phyloP scores from a whole-genome alignment of 1,284 basidiomycete species.

The Golubevia pallescens region DNA sequence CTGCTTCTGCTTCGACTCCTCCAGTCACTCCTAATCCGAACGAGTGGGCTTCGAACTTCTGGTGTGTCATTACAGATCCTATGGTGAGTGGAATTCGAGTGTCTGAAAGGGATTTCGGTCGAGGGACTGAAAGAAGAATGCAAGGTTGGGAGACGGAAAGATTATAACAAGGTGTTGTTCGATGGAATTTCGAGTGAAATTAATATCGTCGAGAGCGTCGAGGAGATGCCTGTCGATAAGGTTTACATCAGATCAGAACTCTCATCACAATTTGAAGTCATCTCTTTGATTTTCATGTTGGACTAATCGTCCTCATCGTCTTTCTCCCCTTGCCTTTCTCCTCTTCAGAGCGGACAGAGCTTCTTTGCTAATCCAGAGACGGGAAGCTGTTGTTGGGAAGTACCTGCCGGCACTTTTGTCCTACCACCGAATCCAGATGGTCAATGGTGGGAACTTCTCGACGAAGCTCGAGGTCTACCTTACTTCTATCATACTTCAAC shows the following conservation, averaged over 20 bases:
- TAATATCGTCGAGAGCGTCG: too few species aligned
- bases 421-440: conserved; percentile 82
- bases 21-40: neutral
- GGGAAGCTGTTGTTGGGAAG: conserved; percentile 37
- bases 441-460: conserved; percentile 92
- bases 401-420: conserved; percentile 36
- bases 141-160: too few species aligned
- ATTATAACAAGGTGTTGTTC: too few species aligned
- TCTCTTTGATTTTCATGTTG: too few species aligned
- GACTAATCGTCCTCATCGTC: too few species aligned
- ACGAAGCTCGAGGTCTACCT: conserved; percentile 77
- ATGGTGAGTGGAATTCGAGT: conserved; percentile 1
- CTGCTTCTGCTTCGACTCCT: neutral
- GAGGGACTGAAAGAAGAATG: too few species aligned
- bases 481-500: conserved; percentile 93
- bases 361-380: conserved; percentile 48
- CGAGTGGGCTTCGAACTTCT: conserved; percentile 34
- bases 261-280: neutral
- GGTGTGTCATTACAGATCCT: conserved; percentile 29
- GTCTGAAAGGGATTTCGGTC: too few species aligned
- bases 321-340: neutral
- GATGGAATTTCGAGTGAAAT: neutral
- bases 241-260: neutral
- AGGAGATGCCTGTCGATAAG: too few species aligned
- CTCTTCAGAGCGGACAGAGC: conserved; percentile 1